Conservation (phyloP, 768 basidiomycete genomes). For the Boletales sp. region DNA sequence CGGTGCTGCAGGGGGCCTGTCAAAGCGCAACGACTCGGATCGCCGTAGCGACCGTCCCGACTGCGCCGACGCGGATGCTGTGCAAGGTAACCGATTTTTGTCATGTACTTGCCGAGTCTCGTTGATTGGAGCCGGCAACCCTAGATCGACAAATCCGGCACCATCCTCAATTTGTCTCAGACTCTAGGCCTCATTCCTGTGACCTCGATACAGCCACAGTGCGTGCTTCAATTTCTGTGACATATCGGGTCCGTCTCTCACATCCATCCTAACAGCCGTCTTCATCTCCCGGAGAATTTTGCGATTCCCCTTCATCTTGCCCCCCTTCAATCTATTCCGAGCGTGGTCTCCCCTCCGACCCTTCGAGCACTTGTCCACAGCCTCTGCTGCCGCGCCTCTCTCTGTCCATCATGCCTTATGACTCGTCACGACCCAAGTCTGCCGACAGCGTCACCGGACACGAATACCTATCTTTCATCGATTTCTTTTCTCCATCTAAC, state of each 20-base stretch:
- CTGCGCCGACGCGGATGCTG: slow-evolving; percentile 14
- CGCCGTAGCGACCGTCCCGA: slow-evolving; percentile 17
- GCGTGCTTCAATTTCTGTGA: slow-evolving; percentile 2
- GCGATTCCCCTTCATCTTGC: too few species aligned
- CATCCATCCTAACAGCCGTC: slow-evolving; percentile 16
- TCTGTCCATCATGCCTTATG: slow-evolving; percentile 19
- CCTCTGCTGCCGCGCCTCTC: slow-evolving; percentile 28
- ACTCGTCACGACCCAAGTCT: slow-evolving; percentile 12
- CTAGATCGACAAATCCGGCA: slow-evolving; percentile 17
- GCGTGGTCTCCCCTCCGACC: slow-evolving; percentile 26
- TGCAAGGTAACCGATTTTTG: slow-evolving; percentile 20
- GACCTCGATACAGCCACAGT: slow-evolving; percentile 24
- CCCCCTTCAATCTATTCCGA: slow-evolving; percentile 25
- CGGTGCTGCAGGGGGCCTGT: slow-evolving; percentile 4
- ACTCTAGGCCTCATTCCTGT: slow-evolving; percentile 10
- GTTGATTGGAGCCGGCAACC: background rate
- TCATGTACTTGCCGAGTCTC: background rate
- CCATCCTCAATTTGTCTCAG: slow-evolving; percentile 1
- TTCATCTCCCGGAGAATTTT: slow-evolving; percentile 2
- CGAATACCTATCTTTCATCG: slow-evolving; percentile 46
- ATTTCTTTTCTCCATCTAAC: slow-evolving; percentile 36
- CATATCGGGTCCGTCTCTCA: slow-evolving; percentile 6
- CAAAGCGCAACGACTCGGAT: slow-evolving; percentile 11
- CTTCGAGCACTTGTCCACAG: slow-evolving; percentile 28
- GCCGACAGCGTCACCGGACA: slow-evolving; percentile 26